Base-by-base conservation (phyloP, 139 green algal species). In the Chlorella sp. region DNA sequence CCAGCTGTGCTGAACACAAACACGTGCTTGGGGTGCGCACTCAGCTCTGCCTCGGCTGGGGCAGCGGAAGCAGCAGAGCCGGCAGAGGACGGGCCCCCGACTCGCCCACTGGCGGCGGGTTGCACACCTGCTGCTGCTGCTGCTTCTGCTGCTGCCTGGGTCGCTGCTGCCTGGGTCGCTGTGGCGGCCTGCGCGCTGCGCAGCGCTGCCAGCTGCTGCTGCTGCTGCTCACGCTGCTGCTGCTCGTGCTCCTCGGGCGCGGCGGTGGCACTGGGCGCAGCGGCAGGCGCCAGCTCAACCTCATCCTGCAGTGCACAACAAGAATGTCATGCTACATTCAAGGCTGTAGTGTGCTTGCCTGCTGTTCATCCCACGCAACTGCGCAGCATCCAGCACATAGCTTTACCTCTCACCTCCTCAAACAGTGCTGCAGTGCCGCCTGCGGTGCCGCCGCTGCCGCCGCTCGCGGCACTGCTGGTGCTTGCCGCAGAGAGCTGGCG, bases 1-100 rank as follows among this genome's bases (percentile, higher is more conserved):
- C 91, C 91, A 11, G 91, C 88, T 0, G 57, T 89, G 83, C 82
- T 91, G 57, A 91, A 90, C 77, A 93, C 83, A 87, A 93, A 92
- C 32, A 91, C 82, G 22, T 90, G 60, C 53, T 92, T 92, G 42
- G 81, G 37, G 30, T 83, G 37, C 28, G 24, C 22, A 7, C 16
- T 15, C 24, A 90, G 86, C 22, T 26, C 40, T 12, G 40, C 71
- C 5, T 83, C 85, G 5, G 48, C 69, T 22, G 71, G n/a, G 30
- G 68, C 5, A 14, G 19, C 68, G 1, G 68, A 14, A n/a, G 28
- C 32, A 14, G 71, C 30, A 15, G 71, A 30, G 32, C 71, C 36
- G 28, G 32, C 18, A 14, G 3, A 14, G 71, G 32, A n/a, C 30
- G 26, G 15, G 75, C 34, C 75, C 0, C 75, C 16, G 18, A 19